Conservation (phyloP, 179 eudicot species). For the Carnegiea gigantea region DNA sequence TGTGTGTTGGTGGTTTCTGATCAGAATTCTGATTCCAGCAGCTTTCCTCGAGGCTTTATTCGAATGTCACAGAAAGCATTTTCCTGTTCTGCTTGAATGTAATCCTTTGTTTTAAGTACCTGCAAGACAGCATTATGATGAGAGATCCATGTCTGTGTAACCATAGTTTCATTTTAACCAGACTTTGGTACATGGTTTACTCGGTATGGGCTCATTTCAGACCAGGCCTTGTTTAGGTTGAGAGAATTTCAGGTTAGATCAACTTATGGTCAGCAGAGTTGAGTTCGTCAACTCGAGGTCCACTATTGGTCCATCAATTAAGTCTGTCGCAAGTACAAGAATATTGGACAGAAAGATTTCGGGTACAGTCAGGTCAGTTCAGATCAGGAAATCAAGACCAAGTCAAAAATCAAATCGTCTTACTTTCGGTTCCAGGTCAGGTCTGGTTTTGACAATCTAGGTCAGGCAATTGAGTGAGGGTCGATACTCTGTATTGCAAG, state of each 20-base stretch:
- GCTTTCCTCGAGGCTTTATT: conserved; percentile 70
- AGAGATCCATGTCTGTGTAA: background rate
- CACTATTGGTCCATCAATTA: background rate
- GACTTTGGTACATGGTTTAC: background rate
- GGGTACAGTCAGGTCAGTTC: background rate
- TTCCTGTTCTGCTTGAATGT: conserved; percentile 70
- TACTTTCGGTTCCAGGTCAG: background rate
- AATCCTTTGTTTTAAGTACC: conserved; percentile 97
- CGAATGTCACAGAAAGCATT: conserved; percentile 57
- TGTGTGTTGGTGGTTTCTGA: conserved; percentile 16
- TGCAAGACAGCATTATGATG: conserved; percentile 24
- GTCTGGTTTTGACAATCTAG: background rate
- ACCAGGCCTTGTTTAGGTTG: background rate
- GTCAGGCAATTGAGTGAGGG: background rate
- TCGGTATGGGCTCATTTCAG: background rate
- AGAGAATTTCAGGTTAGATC: background rate
- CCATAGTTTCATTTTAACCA: no score
- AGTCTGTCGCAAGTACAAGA: background rate
- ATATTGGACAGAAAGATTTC: background rate
- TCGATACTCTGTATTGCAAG: background rate
- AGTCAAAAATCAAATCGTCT: background rate
- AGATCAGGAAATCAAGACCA: background rate
- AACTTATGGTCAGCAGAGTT: no score
- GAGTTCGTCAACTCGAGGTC: background rate
- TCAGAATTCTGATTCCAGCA: conserved; percentile 75